phyloP scores from a whole-genome alignment of 306 rosid genomes.

The Medicago arabica region DNA sequence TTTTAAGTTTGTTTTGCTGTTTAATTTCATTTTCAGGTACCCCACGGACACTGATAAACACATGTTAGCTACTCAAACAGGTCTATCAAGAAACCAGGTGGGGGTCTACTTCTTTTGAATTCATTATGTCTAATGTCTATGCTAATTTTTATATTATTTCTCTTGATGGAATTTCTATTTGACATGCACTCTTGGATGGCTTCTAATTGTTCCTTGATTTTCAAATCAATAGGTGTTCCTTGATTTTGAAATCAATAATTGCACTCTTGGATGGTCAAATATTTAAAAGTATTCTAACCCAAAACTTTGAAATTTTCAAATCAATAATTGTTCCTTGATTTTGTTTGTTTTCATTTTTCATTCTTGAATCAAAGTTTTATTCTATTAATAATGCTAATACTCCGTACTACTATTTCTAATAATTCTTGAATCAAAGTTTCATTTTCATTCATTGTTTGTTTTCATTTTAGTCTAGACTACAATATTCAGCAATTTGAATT shows the following conservation, averaged over 20 bases:
- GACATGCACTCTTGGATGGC: constrained; percentile 35
- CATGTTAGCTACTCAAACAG: constrained; percentile 94
- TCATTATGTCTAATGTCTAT: constrained; percentile 25
- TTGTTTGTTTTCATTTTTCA: neutral
- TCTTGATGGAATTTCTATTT: constrained; percentile 35
- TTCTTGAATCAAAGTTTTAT: neutral
- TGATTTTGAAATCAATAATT: too few species aligned
- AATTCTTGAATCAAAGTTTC: too few species aligned
- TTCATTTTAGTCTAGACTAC: too few species aligned
- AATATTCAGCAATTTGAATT: too few species aligned
- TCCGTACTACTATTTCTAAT: neutral
- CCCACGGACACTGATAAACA: constrained; percentile 98
- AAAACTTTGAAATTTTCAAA: neutral
- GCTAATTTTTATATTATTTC: neutral
- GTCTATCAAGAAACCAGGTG: constrained; percentile 96
- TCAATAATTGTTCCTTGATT: neutral
- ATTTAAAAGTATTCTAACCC: neutral
- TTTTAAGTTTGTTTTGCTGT: constrained; percentile 22
- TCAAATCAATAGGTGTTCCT: too few species aligned
- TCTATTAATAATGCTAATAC: neutral
- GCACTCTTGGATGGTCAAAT: constrained; percentile 1
- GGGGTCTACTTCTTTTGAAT: constrained; percentile 51
- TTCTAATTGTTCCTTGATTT: neutral
- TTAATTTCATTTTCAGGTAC: constrained; percentile 64
- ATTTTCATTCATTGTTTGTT: too few species aligned